Evolutionary conservation across 345 rosid species (phyloP), one percentile per base, ranked within the genome.

Genomic region (Camelina neglecta): DNA sequence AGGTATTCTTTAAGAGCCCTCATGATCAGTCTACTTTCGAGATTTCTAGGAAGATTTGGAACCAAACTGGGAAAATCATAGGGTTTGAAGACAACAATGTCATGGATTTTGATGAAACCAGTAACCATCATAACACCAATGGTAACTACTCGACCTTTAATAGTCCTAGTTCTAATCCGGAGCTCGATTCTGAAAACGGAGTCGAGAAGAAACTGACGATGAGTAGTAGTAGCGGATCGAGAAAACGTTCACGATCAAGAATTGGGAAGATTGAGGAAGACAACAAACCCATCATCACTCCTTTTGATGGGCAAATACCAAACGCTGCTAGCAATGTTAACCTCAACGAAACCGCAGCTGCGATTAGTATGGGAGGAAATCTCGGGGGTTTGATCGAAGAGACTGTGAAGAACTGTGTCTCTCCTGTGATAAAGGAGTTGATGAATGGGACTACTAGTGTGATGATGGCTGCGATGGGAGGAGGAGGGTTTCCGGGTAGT

Each of bases 1-100:
- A 93, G 10, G 86, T 95, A 48, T 72, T 84, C 56, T 95, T 95
- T 65, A 95, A 93, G 78, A 92, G 85, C 70, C 86, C 90, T 35
- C 99, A 95, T 63, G 99, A 92, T 85, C 97, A 91, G 67, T 85
- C 96, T 8, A 92, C 97, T 65, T 95, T 95, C 75, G 98, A 95
- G 76, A 95, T 95, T 83, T 95, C 98, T 18, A 84, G 96, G 60
- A 95, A 87, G 88, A 95, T 95, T 83, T 95, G 99, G 99, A 86
- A 82, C 36, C 71, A 76, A 64, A 74, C 61, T 18, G 83, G 68
- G 65, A 78, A 77, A 65, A 63, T 82, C 56, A 67, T 67, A 16
- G 89, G 85, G 18, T 84, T 82, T 10, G 91, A 87, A 75, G 90
- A 86, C 50, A 86, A 75, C 33, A 77, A 11, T 4, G 86, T 76